These are phyloP conservation scores for Phanerochaete carnosa DNA, from an alignment of 768 basidiomycete genomes.

Conservation along the genomic window DNA sequence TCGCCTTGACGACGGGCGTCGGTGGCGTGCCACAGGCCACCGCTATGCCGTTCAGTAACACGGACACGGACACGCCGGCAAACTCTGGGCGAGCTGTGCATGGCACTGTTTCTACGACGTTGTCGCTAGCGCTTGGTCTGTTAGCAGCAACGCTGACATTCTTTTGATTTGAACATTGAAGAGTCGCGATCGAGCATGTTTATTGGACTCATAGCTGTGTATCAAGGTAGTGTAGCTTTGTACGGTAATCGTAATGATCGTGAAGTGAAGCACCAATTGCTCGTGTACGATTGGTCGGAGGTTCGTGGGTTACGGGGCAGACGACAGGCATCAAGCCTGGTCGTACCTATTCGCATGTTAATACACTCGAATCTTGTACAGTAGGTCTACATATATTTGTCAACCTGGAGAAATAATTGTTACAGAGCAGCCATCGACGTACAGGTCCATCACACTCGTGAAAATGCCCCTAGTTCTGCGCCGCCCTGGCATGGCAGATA, in stretches of 20 bases:
- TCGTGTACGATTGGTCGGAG: no score
- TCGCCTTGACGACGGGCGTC: constrained; percentile 10
- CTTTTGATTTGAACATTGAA: not conserved
- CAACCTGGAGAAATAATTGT: no score
- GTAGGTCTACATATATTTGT: no score
- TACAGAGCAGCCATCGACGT: no score
- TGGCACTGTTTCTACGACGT: not conserved
- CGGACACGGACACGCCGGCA: not conserved
- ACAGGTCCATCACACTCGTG: no score
- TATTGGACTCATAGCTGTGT: not conserved
- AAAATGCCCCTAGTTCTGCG: no score
- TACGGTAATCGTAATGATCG: not conserved
- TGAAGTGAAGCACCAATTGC: no score
- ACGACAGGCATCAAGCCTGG: no score
- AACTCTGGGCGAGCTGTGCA: not conserved
- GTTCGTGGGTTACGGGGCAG: no score
- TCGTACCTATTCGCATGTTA: no score
- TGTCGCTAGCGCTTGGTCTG: not conserved
- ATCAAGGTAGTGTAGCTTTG: not conserved
- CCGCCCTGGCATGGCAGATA: no score
- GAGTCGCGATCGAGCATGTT: not conserved
- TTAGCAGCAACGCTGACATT: not conserved
- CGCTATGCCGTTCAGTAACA: not conserved
- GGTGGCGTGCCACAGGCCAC: constrained; percentile 22
- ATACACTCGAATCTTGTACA: no score